A percentile compares a stretch with the other conserved stretches of the same genome.
Evolutionary conservation across 306 rosid species (phyloP).

Genomic region (Nissolia schottii): DNA sequence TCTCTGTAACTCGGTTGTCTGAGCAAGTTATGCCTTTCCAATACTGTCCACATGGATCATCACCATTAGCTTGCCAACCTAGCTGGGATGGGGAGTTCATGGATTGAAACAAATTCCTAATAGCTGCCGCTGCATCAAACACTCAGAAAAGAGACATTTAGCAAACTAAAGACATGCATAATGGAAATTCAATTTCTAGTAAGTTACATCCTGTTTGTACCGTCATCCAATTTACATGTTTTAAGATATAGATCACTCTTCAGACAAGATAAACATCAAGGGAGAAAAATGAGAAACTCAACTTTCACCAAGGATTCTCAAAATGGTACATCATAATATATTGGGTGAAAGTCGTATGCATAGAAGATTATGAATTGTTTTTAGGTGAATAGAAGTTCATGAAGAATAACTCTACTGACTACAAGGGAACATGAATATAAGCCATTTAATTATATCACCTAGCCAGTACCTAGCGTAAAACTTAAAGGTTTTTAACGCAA

Average conservation of each 20-base stretch:
- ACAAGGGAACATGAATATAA: background rate
- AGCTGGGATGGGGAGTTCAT: conserved; percentile 64
- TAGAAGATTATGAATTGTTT: background rate
- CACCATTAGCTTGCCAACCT: conserved; percentile 68
- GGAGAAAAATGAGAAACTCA: background rate
- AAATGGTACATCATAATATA: background rate
- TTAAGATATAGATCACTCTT: background rate
- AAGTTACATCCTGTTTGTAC: background rate
- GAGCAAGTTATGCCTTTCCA: conserved; percentile 87
- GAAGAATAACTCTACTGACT: background rate
- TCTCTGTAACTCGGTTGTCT: conserved; percentile 67
- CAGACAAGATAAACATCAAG: background rate
- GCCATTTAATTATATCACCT: background rate
- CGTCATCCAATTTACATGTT: conserved; percentile 7
- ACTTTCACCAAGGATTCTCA: background rate
- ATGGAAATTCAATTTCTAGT: background rate
- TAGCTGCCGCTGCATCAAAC: conserved; percentile 50
- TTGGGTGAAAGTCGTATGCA: background rate
- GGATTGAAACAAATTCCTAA: conserved; percentile 47
- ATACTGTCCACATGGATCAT: conserved; percentile 83
- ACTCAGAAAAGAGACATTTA: conserved; percentile 8
- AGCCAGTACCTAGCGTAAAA: background rate
- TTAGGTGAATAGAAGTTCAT: background rate
- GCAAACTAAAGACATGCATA: conserved; percentile 14
- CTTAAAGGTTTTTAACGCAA: background rate